Evolutionary conservation across 176 grass and related monocot species (phyloP).

Genomic region (Dactylis glomerata): DNA sequence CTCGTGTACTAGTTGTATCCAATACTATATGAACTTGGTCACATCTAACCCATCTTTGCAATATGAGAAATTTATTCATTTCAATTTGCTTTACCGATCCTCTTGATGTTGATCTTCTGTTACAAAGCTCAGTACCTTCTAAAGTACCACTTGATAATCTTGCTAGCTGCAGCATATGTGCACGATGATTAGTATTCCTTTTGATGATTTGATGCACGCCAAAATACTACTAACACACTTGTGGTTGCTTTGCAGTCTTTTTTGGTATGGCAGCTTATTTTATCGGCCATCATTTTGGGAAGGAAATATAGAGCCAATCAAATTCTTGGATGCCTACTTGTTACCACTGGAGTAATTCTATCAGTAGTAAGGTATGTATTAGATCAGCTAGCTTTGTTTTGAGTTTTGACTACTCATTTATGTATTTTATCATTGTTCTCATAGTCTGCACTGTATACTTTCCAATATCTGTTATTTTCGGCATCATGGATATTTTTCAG

Average conservation of each 20-base stretch:
- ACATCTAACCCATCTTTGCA: background rate
- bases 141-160: background rate
- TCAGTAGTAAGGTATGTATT: constrained; percentile 69
- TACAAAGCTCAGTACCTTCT: background rate
- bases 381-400: constrained; percentile 8
- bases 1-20: background rate
- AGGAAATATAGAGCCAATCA: constrained; percentile 79
- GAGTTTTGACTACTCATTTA: background rate
- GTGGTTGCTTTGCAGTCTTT: constrained; percentile 70
- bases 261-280: constrained; percentile 89
- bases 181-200: background rate
- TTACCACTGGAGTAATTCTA: constrained; percentile 71
- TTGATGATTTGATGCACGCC: background rate
- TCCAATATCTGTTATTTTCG: background rate
- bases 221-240: background rate
- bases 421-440: constrained; percentile 6
- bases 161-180: background rate
- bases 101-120: constrained; percentile 6
- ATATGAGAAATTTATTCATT: background rate
- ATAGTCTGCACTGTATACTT: background rate
- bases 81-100: background rate
- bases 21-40: background rate
- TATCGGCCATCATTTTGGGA: constrained; percentile 72
- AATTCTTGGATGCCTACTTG: constrained; percentile 83
- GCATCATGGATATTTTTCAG: background rate